Evolutionary conservation across 139 green algal genomes (phyloP), one percentile per base, ranked within the genome.

Genomic region (Chlamydomonas sphaeroides): DNA sequence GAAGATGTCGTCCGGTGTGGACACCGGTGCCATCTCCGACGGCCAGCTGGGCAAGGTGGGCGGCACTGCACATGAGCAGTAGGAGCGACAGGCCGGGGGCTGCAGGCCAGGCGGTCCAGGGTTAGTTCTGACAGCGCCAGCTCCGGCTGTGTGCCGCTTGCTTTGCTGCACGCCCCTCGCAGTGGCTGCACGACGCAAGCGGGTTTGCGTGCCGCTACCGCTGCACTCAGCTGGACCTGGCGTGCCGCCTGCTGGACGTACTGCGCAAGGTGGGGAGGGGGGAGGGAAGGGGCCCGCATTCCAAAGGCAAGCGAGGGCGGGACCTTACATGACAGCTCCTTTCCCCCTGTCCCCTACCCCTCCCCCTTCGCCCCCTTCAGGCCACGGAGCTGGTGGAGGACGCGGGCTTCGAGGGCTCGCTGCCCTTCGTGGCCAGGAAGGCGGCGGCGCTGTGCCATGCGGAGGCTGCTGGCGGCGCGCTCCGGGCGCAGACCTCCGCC

Each of bases 221-320:
- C 45, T 73, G 42, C 45, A n/a, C 61, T 3, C 56, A 73, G n/a
- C 45, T 82, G 42, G 75, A 49, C 1, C 59, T 82, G 41, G 3
- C 18, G 5, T 70, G 61, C 42, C 32, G 62, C 11, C 45, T 72
- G 61, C 39, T 73, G 75, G 62, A 73, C 42, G n/a, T 82, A 3
- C 21, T 82, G 26, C 61, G 62, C 5, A 80, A 80, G 73, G 73
- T 80, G 51, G 23, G 70, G 25, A 17, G 66, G 14, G 5, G 5
- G 39, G 39, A 49, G 65, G 33, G 17, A 14, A 33, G 65, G 65
- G 35, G 33, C n/a, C n/a, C 33, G 65, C 11, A 53, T 10, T 10
- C 11, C 11, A 5, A 32, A 7, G 56, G 15, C 3, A 6, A 32
- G 17, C 25, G 20, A 62, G 56, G 18, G 23, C 23, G 56, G 23